Percentiles rank a stretch among this genome's conserved stretches.
phyloP scores from a whole-genome alignment of 2,329 filamentous ascomycete genomes.

The Dendrostoma leiphaemia region DNA sequence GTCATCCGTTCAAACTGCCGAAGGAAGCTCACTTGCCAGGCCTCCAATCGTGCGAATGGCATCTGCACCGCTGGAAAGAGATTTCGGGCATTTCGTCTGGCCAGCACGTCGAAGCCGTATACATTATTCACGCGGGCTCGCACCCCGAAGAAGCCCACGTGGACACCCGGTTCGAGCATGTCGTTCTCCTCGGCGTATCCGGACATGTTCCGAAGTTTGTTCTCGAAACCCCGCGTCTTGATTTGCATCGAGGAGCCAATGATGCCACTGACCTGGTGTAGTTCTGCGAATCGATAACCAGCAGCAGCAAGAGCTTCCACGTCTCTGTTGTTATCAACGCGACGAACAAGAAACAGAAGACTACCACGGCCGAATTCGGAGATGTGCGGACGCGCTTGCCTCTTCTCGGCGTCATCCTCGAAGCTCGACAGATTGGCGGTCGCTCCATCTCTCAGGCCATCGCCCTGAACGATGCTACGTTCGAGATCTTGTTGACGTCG shows the following conservation, averaged over 20 bases:
- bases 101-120: conserved; percentile 63
- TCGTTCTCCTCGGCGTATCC: conserved; percentile 48
- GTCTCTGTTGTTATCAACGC: conserved; percentile 56
- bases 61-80: conserved; percentile 60
- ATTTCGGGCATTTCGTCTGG: conserved; percentile 53
- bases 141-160: conserved; percentile 58
- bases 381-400: conserved; percentile 23
- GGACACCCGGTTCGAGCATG: conserved; percentile 51
- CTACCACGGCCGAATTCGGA: conserved; percentile 65
- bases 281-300: conserved; percentile 75
- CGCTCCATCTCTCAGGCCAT: conserved; percentile 17
- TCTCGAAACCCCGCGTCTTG: conserved; percentile 57
- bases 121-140: conserved; percentile 45
- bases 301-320: conserved; percentile 63
- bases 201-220: conserved; percentile 63
- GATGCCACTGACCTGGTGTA: conserved; percentile 64
- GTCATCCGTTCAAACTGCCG: conserved; percentile 45
- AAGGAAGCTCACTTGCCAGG: conserved; percentile 55
- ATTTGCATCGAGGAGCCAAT: conserved; percentile 76
- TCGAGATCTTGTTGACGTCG: conserved; percentile 10
- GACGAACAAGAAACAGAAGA: conserved; percentile 75
- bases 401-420: conserved; percentile 42
- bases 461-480: conserved; percentile 6
- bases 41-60: conserved; percentile 49
- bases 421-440: not conserved